Evolutionary conservation across 1,139 yeast genomes (phyloP), one percentile per base, ranked within the genome.

Genomic region (Geotrichum cucujoidarum): DNA sequence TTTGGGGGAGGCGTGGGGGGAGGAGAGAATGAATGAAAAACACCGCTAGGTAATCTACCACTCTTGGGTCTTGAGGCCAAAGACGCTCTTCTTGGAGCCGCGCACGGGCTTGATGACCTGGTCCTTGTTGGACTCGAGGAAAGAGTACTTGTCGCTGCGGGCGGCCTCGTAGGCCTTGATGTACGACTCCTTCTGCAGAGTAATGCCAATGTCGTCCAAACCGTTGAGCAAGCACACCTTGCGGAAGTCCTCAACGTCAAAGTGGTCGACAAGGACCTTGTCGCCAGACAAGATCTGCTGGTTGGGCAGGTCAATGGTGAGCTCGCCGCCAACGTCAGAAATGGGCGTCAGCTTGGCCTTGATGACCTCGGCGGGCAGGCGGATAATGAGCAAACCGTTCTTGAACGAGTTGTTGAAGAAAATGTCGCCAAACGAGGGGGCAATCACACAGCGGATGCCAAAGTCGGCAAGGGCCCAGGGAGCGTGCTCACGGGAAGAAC

Each of bases 381-480:
- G 81, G 60, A 92, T 87, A 53, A 97, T 97, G 57, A 92, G 74
- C 66, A 92, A 76, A 44, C 96, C 97, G 69, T 92, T 92, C 74
- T 92, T 92, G 75, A 85, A 86, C 45, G 97, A 89, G 74, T 92
- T 92, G 73, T 86, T 92, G 79, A 87, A 90, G 76, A 92, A 92
- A 61, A 92, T 92, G 69, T 92, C 98, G 66, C 98, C 98, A 61
- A 90, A 92, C 1, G 97, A 88, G 52, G 97, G 97, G 3, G 98
- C 97, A 69, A 92, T 89, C 65, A 92, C 85, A 55, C 92, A 84
- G 68, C 86, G 83, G 68, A 92, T 89, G 66, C 98, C 98, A 62
- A 92, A 92, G 70, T 92, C 98, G 62, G 88, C 90, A 57, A 92
- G 77, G 2, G 98, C 98, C 98, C 98, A 92, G 51, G 98, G 97